These are phyloP conservation scores for Graphilbum sp. DNA, from an alignment of 2,329 filamentous ascomycete genomes.

Conservation along the genomic window DNA sequence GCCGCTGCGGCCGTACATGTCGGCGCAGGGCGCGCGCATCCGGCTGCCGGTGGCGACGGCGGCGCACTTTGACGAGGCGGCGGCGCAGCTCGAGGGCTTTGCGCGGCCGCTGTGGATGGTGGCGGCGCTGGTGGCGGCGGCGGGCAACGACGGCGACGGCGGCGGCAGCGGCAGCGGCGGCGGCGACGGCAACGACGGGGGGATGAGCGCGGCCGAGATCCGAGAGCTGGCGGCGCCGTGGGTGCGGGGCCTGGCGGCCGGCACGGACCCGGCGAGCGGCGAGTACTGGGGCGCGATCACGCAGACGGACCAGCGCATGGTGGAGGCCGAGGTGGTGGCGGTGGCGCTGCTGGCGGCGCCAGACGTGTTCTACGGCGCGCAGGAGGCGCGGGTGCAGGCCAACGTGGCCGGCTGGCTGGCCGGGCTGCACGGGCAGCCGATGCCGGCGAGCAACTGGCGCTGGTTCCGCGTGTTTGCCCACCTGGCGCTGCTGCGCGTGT, in stretches of 20 bases:
- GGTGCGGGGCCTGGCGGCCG: conserved; percentile 15
- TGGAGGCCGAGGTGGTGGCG: conserved; percentile 34
- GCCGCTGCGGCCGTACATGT: conserved; percentile 19
- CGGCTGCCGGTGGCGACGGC: conserved; percentile 20
- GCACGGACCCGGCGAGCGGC: conserved; percentile 15
- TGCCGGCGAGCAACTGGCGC: conserved; percentile 7
- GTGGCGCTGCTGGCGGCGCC: conserved; percentile 29
- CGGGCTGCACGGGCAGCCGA: conserved; percentile 2
- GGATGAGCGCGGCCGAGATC: no score
- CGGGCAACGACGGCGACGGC: neutral
- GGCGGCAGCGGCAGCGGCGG: no score
- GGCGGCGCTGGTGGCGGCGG: conserved; percentile 3
- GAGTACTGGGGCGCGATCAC: conserved; percentile 31
- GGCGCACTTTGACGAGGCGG: conserved; percentile 25
- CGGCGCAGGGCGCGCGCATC: conserved; percentile 18
- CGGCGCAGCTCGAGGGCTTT: conserved; percentile 29
- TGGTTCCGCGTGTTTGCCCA: conserved; percentile 7
- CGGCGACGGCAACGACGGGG: no score
- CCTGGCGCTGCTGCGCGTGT: conserved; percentile 3
- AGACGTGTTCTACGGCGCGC: conserved; percentile 17
- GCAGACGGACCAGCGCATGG: conserved; percentile 33
- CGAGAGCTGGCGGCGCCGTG: conserved; percentile 11
- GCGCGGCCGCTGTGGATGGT: conserved; percentile 20
- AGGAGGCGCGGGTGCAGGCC: conserved; percentile 10
- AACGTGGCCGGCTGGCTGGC: conserved; percentile 13